Base-by-base conservation (phyloP, 805 yeast genomes). In the Lipomyces yamanashiensis region DNA sequence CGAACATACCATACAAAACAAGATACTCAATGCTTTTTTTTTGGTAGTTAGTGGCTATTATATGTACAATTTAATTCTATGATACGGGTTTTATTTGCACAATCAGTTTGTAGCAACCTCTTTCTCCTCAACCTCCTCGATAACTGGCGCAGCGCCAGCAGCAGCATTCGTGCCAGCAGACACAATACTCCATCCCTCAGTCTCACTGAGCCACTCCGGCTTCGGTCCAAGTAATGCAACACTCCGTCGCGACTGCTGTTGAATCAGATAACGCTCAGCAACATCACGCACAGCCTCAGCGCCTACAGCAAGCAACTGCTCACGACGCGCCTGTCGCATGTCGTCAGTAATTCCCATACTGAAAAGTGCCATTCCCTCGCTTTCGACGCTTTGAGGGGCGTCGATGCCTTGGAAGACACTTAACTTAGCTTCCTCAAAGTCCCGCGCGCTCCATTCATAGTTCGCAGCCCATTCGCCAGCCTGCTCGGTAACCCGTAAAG, bases 331-430 rank as follows among this genome's bases (percentile, higher is more conserved):
- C 74, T 93, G 97, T 73, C 87, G 84, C 87, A 89, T 82, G 40
- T 87, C 91, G 70, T 89, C 90, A 40, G 88, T 85, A 43, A 93
- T 81, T 0, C 89, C 92, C 62, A 86, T 84, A 58, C 83, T 78
- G 76, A 92, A 90, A 13, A 79, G 75, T 15, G 82, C 75, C 69
- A 84, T 79, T 12, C 97, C 97, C 75, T 95, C 97, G 41, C 84
- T 81, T 54, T 89, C 83, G 15, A 91, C 87, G 72, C 92, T 87
- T 49, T 84, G 81, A 12, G 99, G 99, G 0, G 97, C 89, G 77
- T 95, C 99, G 15, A 95, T 78, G 62, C 87, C 84, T 77, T 95
- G 99, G 84, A 95, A 95, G 41, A 95, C 85, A 10, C 96, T 85
- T 70, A 95, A 78, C 74, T 93, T 92, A 39, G 98, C 97, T 71